Percentiles rank a stretch among this genome's conserved stretches.
phyloP scores from a whole-genome alignment of 495 filamentous ascomycete species.

The Aspergillus ostianus region DNA sequence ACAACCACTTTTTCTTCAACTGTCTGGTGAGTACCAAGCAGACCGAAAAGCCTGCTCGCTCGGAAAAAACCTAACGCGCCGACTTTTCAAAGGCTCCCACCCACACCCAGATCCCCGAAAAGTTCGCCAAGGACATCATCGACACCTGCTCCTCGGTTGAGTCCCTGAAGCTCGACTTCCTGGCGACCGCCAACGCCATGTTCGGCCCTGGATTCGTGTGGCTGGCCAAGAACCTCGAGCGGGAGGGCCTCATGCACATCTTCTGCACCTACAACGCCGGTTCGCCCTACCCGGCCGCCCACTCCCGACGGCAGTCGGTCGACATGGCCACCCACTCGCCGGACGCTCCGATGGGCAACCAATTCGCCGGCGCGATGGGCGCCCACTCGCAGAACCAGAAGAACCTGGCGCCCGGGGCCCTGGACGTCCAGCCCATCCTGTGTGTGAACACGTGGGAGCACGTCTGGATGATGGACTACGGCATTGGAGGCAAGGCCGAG shows the following conservation, averaged over 20 bases:
- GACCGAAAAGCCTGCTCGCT: background rate
- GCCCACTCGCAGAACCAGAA: conserved; percentile 40
- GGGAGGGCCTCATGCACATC: conserved; percentile 61
- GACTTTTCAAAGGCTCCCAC: conserved; percentile 39
- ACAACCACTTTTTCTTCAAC: conserved; percentile 96
- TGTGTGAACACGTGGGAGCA: conserved; percentile 98
- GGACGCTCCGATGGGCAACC: conserved; percentile 37
- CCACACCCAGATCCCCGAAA: conserved; percentile 49
- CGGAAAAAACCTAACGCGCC: background rate
- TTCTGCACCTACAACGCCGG: conserved; percentile 90
- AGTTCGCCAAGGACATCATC: conserved; percentile 49
- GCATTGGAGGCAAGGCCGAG: conserved; percentile 70
- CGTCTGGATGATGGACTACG: conserved; percentile 83
- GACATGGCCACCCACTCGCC: conserved; percentile 73
- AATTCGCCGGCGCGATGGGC: conserved; percentile 53
- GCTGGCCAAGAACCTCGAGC: conserved; percentile 64
- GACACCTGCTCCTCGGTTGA: conserved; percentile 75
- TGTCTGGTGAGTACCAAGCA: conserved; percentile 46
- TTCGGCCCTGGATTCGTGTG: conserved; percentile 98
- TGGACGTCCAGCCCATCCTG: conserved; percentile 70
- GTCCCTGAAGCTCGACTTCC: conserved; percentile 73
- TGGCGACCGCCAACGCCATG: conserved; percentile 82
- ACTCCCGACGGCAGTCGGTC: conserved; percentile 73
- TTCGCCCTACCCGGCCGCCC: conserved; percentile 78
- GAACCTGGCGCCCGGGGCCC: conserved; percentile 63